Conservation (phyloP, 108 stramenopile genomes). For the Phaeodactylum tricornutum region DNA sequence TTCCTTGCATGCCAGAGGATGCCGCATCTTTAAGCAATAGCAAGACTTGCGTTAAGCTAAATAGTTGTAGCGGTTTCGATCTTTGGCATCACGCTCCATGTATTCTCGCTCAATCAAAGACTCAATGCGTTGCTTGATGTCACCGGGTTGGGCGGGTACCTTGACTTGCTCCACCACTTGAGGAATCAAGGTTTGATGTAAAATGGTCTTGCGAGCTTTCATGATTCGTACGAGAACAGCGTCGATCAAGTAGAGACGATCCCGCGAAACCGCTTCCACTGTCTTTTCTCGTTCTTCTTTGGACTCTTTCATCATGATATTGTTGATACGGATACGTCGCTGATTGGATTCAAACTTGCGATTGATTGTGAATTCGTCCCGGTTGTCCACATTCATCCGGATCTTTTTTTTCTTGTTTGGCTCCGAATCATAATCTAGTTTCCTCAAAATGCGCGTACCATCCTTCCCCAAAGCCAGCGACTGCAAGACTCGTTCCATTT, state of each 20-base stretch:
- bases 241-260: slow-evolving; percentile 93
- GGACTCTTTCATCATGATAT: slow-evolving; percentile 92
- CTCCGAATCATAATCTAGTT: slow-evolving; percentile 35
- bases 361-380: slow-evolving; percentile 78
- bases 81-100: slow-evolving; percentile 86
- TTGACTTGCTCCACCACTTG: slow-evolving; percentile 90
- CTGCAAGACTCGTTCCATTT: slow-evolving; percentile 81
- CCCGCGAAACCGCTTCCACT: slow-evolving; percentile 83
- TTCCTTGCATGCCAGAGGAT: no score
- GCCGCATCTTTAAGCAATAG: no score
- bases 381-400: slow-evolving; percentile 58
- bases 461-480: slow-evolving; percentile 80
- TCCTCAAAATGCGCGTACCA: slow-evolving; percentile 67
- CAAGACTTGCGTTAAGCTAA: slow-evolving; percentile 88
- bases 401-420: slow-evolving; percentile 42
- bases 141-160: slow-evolving; percentile 73
- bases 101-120: slow-evolving; percentile 97
- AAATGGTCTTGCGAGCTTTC: slow-evolving; percentile 95
- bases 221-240: slow-evolving; percentile 95
- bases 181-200: slow-evolving; percentile 79
- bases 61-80: slow-evolving; percentile 90
- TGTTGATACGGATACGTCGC: slow-evolving; percentile 87
- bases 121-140: slow-evolving; percentile 96
- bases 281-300: slow-evolving; percentile 87
- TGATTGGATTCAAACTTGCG: slow-evolving; percentile 72